Evolutionary conservation across 441 rosid species (phyloP), one percentile per base, ranked within the genome.

Genomic region (Hura crepitans): DNA sequence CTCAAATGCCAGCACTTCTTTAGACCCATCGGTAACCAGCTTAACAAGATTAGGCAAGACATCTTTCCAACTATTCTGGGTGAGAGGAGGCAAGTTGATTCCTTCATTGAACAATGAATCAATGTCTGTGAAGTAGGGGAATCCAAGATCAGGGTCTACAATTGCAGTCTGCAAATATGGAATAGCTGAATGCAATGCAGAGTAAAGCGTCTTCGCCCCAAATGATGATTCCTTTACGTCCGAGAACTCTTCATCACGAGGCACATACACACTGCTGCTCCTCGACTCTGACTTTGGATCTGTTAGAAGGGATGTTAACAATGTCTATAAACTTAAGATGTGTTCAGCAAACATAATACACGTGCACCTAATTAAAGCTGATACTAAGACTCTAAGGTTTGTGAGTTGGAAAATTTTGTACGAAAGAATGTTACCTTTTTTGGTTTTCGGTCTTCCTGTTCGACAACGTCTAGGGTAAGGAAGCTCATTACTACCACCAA

Each of bases 391-490:
- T n/a, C n/a, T n/a, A n/a, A n/a, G n/a, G n/a, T n/a, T n/a, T n/a
- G n/a, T n/a, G n/a, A n/a, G n/a, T n/a, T n/a, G n/a, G n/a, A n/a
- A n/a, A n/a, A n/a, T n/a, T n/a, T n/a, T n/a, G n/a, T n/a, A n/a
- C 17, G 4, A 4, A 46, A 0, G 0, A 22, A 0, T 14, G 5
- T 31, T 67, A 81, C 89, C 85, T 69, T 68, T 22, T 3, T 66
- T 30, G 66, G 65, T 33, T 0, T 45, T 82, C 18, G 79, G 59
- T 0, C 93, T 85, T 6, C 93, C 93, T 0, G 97, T 87, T 51
- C 90, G 74, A 68, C 92, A 81, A 10, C 97, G 89, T 51, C 96
- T 80, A 27, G 97, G 97, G 39, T 91, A 91, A 9, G 92, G 96
- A 10, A 72, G 75, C 12, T 71, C 43, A 66, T 78, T 37, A 14